Conservation (phyloP, 306 rosid genomes). For the Psophocarpus tetragonolobus region DNA sequence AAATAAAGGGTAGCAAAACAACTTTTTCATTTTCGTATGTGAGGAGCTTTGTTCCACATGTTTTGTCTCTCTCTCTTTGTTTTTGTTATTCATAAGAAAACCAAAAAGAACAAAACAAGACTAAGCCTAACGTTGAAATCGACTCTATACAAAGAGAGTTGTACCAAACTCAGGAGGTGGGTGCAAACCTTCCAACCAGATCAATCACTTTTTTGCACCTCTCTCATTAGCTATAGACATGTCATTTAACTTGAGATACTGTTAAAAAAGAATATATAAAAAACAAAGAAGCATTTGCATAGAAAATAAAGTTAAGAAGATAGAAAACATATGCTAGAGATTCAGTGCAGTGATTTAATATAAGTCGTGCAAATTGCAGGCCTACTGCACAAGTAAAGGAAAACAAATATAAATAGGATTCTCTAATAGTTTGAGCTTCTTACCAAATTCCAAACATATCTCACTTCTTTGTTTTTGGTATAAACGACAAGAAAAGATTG, state of each 20-base stretch:
- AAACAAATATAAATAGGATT: not conserved
- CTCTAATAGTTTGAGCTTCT: not conserved
- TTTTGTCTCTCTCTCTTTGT: not conserved
- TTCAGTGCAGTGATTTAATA: not conserved
- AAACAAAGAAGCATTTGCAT: not conserved
- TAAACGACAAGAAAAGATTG: not conserved
- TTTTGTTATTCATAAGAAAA: not conserved
- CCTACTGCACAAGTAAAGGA: not conserved
- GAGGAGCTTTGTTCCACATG: conserved; percentile 2
- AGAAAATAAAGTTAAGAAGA: not conserved
- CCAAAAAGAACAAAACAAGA: conserved; percentile 6
- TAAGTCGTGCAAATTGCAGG: not conserved
- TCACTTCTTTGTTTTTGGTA: not conserved
- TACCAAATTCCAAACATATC: not conserved
- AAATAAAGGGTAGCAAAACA: not conserved
- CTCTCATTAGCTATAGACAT: not conserved
- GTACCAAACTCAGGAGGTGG: not conserved
- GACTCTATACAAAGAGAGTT: not conserved
- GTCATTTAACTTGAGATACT: not conserved
- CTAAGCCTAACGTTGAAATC: not conserved
- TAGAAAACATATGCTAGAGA: not conserved
- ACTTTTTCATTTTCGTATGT: not conserved
- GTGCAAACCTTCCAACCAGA: conserved; percentile 8
- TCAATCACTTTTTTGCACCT: not conserved
- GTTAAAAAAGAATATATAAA: not conserved